Evolutionary conservation across 1,139 yeast genomes (phyloP).

Genomic region (Diutina neorugosa): DNA sequence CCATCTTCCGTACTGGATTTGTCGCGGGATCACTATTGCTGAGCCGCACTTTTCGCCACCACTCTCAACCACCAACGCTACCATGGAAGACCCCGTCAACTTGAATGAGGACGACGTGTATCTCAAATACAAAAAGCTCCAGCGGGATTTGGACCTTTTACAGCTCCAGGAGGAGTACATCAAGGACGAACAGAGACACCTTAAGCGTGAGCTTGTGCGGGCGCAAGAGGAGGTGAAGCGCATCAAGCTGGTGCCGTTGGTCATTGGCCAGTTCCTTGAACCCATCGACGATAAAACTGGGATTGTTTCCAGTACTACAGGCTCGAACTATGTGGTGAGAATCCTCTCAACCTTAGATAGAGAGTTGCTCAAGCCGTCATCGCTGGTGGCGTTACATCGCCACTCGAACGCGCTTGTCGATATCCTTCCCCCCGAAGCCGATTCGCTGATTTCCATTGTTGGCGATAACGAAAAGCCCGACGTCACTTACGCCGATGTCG

Average conservation of each 20-base stretch:
- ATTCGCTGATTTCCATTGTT: slow-evolving; percentile 87
- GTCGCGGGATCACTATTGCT: neutral
- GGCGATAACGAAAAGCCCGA: slow-evolving; percentile 92
- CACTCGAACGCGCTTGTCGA: slow-evolving; percentile 97
- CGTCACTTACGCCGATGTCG: slow-evolving; percentile 86
- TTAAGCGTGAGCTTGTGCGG: slow-evolving; percentile 84
- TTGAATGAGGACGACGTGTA: slow-evolving; percentile 44
- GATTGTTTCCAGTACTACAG: slow-evolving; percentile 94
- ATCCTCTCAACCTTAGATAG: slow-evolving; percentile 90
- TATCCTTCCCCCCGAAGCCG: slow-evolving; percentile 97
- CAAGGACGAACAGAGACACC: slow-evolving; percentile 94
- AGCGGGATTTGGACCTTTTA: slow-evolving; percentile 77
- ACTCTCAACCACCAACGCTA: neutral
- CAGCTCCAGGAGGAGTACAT: slow-evolving; percentile 89
- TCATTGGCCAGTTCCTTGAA: slow-evolving; percentile 95
- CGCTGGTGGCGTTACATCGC: slow-evolving; percentile 95
- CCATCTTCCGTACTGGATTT: neutral
- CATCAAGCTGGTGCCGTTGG: slow-evolving; percentile 94
- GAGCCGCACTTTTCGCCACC: neutral
- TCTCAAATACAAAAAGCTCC: slow-evolving; percentile 71
- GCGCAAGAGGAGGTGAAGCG: slow-evolving; percentile 98
- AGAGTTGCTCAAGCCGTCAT: slow-evolving; percentile 86
- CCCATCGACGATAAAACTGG: slow-evolving; percentile 96
- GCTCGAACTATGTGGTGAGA: slow-evolving; percentile 92
- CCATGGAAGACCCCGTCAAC: slow-evolving; percentile 3